Evolutionary conservation across 1,284 basidiomycete species (phyloP).

Genomic region (Ganoderma leucocontextum): DNA sequence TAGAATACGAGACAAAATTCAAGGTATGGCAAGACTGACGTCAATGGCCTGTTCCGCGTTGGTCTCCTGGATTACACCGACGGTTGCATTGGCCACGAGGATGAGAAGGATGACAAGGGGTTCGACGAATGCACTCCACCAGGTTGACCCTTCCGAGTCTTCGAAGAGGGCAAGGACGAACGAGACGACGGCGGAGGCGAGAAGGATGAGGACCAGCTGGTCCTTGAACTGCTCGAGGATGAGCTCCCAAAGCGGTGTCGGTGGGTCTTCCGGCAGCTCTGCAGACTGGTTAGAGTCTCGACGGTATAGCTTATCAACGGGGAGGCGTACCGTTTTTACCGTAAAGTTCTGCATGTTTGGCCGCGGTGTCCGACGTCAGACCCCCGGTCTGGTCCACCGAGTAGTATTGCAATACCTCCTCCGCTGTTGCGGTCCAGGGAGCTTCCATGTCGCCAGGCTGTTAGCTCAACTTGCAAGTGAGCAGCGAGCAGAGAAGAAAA

Average conservation of each 20-base stretch:
- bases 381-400: slow-evolving; percentile 64
- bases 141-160: slow-evolving; percentile 69
- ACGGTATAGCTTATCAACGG: slow-evolving; percentile 7
- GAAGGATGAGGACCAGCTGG: slow-evolving; percentile 93
- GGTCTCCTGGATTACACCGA: slow-evolving; percentile 94
- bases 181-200: slow-evolving; percentile 90
- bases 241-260: slow-evolving; percentile 92
- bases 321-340: slow-evolving; percentile 81
- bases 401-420: slow-evolving; percentile 72
- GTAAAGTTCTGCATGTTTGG: slow-evolving; percentile 79
- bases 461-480: slow-evolving; percentile 22
- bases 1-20: slow-evolving; percentile 19
- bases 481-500: slow-evolving; percentile 20
- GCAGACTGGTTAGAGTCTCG: slow-evolving; percentile 18
- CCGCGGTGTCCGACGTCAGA: slow-evolving; percentile 67
- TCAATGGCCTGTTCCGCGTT: slow-evolving; percentile 97
- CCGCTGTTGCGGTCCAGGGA: slow-evolving; percentile 76
- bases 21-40: slow-evolving; percentile 57
- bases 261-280: slow-evolving; percentile 91
- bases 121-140: slow-evolving; percentile 89
- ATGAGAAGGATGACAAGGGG: slow-evolving; percentile 94
- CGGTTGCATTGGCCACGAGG: slow-evolving; percentile 91
- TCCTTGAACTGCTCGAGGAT: slow-evolving; percentile 99
- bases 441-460: slow-evolving; percentile 58
- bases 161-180: slow-evolving; percentile 91